Evolutionary conservation across 306 rosid genomes (phyloP), one percentile per base, ranked within the genome.

Genomic region (Acacia melanoxylon): DNA sequence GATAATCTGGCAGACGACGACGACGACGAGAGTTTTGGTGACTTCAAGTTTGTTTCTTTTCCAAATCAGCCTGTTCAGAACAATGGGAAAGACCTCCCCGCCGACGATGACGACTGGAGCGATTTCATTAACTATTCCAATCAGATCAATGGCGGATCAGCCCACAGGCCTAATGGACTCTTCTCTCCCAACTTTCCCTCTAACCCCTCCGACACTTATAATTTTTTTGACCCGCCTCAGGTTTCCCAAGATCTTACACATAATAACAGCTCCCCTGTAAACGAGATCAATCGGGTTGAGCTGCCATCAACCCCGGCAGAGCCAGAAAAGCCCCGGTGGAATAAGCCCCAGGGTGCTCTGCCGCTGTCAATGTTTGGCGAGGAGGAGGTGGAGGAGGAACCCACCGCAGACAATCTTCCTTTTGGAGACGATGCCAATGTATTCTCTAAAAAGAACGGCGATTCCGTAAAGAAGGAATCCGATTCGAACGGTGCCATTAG

Each of bases 321-420:
- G 61, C 41, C 79, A 20, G 83, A 14, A 33, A 77, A 54, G 40
- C 72, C 77, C 46, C 75, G 29, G 66, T 90, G 90, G 92, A 80
- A 65, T 54, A 91, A 88, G 80, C 86, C 88, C 25, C 88, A 31
- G 19, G 98, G 98, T 19, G 98, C 96, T 77, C 68, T 95, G 82
- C 98, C 99, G 59, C 87, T 95, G n/a, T 95, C 98, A 27, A 87
- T 95, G 76, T 95, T 95, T 52, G 97, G 99, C 12, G 95, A 85
- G 79, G 91, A 83, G 49, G 92, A 59, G 67, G 65, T 58, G 5
- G 35, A 82, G 25, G 67, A 70, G 73, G 85, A 85, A 75, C 83
- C 85, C 5, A 75, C 74, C 75, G 75, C 58, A 29, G 82, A 56
- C 35, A 80, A 76, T 79, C 78, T 74, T 68, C 44, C 58, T 59